Evolutionary conservation across 352 stramenopile species (phyloP), one percentile per base, ranked within the genome.

Genomic region (Plasmopara viticola): DNA sequence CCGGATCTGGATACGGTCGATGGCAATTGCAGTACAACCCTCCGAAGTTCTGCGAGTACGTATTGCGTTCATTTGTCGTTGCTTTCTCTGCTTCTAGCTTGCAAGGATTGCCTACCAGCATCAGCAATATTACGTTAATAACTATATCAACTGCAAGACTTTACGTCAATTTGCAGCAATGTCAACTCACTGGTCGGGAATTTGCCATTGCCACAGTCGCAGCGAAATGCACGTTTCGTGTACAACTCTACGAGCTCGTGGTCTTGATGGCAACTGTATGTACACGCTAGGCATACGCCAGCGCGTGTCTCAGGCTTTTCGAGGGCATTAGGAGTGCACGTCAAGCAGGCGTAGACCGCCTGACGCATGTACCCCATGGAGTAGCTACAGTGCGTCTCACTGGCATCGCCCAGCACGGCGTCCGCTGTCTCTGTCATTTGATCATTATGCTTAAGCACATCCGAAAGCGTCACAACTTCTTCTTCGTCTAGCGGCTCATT

Each of bases 161-260:
- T 25, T 25, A 25, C 20, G 1, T 25, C 20, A 25, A 3, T 1
- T 25, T 8, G 20, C 6, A 38, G 9, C 18, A 48, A 39, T 44
- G n/a, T 42, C 17, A 29, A 59, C 60, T 39, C 44, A 77, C 60
- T 57, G 18, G 45, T 56, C 9, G 63, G 66, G 44, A 88, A 84
- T 49, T 80, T 81, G 50, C 38, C 34, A 51, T 84, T 89, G 74
- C 78, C 78, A 53, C 78, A 89, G 51, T 89, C 78, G 48, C 78
- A 89, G 25, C 76, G 73, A 56, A 89, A 89, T 5, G 70, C 54
- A 29, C 78, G 76, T 58, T 89, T 89, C 8, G 78, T 89, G 62
- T 89, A 89, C n/a, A 89, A 66, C 62, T 89, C 78, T 33, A 89
- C 60, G 41, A 89, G 68, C n/a, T 87, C 74, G 56, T 89, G 78